Conservation (phyloP, 2,329 filamentous ascomycete species). For the Amesomyces nigricolor region DNA sequence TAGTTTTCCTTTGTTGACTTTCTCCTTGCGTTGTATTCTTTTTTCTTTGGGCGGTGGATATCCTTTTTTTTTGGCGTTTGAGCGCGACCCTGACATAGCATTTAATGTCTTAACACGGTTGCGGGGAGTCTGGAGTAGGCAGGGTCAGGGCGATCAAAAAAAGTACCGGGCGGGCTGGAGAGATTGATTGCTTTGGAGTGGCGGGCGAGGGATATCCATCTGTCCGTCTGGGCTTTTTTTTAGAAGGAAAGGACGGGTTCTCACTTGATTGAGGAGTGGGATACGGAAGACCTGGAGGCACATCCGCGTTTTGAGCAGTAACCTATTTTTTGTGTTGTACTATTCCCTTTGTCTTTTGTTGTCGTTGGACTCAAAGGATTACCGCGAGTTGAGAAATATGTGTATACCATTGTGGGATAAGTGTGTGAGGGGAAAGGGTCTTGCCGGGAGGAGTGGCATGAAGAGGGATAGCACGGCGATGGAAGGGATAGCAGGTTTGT, state of each 20-base stretch:
- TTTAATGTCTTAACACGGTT: slow-evolving; percentile 15
- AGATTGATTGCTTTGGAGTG: slow-evolving; percentile 1
- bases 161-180: not conserved
- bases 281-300: not conserved
- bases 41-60: slow-evolving; percentile 1
- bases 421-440: not conserved
- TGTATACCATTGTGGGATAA: slow-evolving; percentile 19
- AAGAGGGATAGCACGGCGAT: not conserved
- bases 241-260: not conserved
- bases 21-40: not conserved
- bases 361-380: not conserved
- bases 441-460: not conserved
- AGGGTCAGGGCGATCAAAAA: slow-evolving; percentile 11
- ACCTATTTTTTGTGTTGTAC: not conserved
- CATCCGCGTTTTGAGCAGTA: not conserved
- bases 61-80: slow-evolving; percentile 2
- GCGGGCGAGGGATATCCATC: not conserved
- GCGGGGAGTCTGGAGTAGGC: slow-evolving; percentile 14
- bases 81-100: slow-evolving; percentile 5
- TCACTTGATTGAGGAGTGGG: not conserved
- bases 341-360: slow-evolving; percentile 6
- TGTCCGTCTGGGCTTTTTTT: not conserved
- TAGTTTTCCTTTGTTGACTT: slow-evolving; percentile 14
- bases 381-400: not conserved
- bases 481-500: slow-evolving; percentile 20